A percentile compares a stretch with the other conserved stretches of the same genome.
These are phyloP conservation scores for Ustilago bromivora DNA, from an alignment of 1,284 basidiomycete species.

Conservation along the genomic window DNA sequence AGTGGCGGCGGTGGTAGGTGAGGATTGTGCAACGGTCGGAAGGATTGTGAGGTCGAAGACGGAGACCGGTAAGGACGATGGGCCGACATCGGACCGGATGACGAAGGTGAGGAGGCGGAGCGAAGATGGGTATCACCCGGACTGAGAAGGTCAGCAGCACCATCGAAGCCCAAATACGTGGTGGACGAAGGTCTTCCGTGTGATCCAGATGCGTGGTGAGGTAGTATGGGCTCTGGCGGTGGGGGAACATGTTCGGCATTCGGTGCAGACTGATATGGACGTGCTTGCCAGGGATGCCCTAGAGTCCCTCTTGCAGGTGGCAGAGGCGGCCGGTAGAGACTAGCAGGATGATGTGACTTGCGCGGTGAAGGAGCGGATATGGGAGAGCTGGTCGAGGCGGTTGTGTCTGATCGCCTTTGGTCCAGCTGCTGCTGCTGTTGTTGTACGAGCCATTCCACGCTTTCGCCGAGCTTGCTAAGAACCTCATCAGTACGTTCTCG, in stretches of 20 bases:
- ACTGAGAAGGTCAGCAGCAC: constrained; percentile 41
- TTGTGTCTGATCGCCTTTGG: constrained; percentile 19
- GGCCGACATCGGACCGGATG: neutral
- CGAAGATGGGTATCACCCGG: constrained; percentile 36
- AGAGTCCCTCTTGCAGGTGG: neutral
- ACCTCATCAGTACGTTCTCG: constrained; percentile 60
- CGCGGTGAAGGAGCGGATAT: constrained; percentile 28
- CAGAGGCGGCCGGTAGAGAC: constrained; percentile 19
- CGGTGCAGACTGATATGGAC: constrained; percentile 2
- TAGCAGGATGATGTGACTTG: constrained; percentile 17
- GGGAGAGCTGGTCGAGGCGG: constrained; percentile 24
- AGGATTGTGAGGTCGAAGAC: constrained; percentile 21
- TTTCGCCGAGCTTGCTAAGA: constrained; percentile 43
- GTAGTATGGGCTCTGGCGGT: constrained; percentile 1
- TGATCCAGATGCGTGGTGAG: constrained; percentile 5
- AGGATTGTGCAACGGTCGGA: constrained; percentile 24
- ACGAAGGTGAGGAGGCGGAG: constrained; percentile 16
- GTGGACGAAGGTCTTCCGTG: constrained; percentile 40
- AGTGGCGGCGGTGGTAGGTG: constrained; percentile 15
- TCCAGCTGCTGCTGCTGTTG: constrained; percentile 32
- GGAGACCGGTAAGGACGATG: constrained; percentile 17
- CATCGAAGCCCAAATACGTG: constrained; percentile 50
- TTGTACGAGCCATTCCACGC: constrained; percentile 54
- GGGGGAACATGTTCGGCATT: constrained; percentile 10
- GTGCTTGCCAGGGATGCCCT: constrained; percentile 8